phyloP scores from a whole-genome alignment of 305 asterid species.

The Fraxinus paxiana region DNA sequence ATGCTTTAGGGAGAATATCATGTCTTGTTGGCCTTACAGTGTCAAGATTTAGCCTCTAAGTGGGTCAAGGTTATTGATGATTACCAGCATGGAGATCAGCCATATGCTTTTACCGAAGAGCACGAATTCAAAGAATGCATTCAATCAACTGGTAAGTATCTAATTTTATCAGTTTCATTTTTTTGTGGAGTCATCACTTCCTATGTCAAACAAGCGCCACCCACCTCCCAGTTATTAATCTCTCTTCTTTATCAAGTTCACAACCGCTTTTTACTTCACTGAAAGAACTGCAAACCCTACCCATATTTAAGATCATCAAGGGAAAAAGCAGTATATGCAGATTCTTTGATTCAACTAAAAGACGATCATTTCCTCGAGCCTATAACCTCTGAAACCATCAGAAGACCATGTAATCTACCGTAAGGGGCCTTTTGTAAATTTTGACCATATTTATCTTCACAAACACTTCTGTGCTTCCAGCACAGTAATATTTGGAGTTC shows the following conservation, averaged over 20 bases:
- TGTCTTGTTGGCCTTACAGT: slow-evolving; percentile 38
- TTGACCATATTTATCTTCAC: neutral
- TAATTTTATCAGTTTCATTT: neutral
- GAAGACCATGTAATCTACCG: neutral
- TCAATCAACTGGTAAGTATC: slow-evolving; percentile 30
- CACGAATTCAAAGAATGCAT: slow-evolving; percentile 29
- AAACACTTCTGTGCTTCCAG: neutral
- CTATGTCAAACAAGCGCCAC: neutral
- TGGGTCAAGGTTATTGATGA: slow-evolving; percentile 24
- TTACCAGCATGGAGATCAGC: slow-evolving; percentile 23
- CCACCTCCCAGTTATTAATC: neutral
- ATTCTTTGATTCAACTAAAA: neutral
- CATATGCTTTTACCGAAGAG: slow-evolving; percentile 17
- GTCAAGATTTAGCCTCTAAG: slow-evolving; percentile 18
- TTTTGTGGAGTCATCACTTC: neutral
- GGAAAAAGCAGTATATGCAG: neutral
- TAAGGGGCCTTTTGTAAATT: neutral
- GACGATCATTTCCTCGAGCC: neutral
- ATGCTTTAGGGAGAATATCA: neutral
- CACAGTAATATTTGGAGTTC: neutral
- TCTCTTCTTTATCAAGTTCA: neutral
- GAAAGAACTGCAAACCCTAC: neutral
- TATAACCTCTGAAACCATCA: neutral
- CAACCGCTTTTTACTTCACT: neutral
- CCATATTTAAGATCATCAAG: neutral